Evolutionary conservation across 176 grass and related monocot species (phyloP).

Genomic region (Carex myosuroides): DNA sequence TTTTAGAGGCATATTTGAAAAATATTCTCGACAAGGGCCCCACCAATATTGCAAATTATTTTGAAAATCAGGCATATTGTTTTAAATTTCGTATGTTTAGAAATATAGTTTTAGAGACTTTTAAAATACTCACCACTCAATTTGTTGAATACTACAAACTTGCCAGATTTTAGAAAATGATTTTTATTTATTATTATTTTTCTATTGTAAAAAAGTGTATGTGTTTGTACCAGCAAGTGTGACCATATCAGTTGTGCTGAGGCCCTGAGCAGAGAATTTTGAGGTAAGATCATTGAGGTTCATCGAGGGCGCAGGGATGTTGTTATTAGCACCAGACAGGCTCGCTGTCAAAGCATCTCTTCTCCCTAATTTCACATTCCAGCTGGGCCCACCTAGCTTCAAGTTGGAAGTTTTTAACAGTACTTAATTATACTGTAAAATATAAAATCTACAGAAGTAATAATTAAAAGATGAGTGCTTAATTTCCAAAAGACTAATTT

Average conservation of each 20-base stretch:
- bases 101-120: too few species aligned
- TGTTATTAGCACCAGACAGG: constrained; percentile 36
- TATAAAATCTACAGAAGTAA: background rate
- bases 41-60: too few species aligned
- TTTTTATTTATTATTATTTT: background rate
- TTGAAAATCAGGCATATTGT: too few species aligned
- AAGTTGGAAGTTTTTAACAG: background rate
- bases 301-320: constrained; percentile 36
- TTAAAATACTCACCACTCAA: too few species aligned
- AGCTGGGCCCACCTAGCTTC: constrained; percentile 58
- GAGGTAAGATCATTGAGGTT: constrained; percentile 33
- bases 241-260: constrained; percentile 50
- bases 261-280: constrained; percentile 45
- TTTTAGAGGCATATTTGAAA: too few species aligned
- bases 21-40: too few species aligned
- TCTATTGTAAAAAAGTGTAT: background rate
- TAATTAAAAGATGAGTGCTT: background rate
- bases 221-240: constrained; percentile 44
- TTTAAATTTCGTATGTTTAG: too few species aligned
- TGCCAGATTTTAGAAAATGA: background rate
- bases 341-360: constrained; percentile 54
- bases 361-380: constrained; percentile 45
- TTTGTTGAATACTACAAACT: background rate
- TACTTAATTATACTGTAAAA: background rate
- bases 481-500: background rate